These are phyloP conservation scores for Dillenia suffruticosa DNA, from an alignment of 164 flowering plant genomes.

Conservation along the genomic window DNA sequence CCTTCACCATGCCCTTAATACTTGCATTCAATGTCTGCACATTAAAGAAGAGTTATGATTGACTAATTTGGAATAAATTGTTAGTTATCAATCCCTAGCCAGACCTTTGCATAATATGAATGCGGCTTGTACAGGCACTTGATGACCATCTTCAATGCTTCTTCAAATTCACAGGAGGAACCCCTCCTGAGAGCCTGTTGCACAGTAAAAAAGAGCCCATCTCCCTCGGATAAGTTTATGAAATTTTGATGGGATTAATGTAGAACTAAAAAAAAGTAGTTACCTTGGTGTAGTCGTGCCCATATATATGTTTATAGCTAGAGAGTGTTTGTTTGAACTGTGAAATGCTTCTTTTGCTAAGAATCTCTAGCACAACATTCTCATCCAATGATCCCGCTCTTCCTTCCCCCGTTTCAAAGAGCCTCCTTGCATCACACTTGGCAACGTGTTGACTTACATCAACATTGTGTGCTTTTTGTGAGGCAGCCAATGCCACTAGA, in stretches of 20 bases:
- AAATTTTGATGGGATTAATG: too few species aligned
- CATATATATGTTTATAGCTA: conserved; percentile 64
- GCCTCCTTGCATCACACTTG: conserved; percentile 67
- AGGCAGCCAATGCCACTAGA: conserved; percentile 54
- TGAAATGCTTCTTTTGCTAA: conserved; percentile 71
- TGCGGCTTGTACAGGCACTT: conserved; percentile 58
- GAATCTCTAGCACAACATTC: conserved; percentile 53
- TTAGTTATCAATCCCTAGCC: background rate
- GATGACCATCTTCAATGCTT: conserved; percentile 40
- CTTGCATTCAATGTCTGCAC: conserved; percentile 36
- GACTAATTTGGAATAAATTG: too few species aligned
- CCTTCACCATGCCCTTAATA: conserved; percentile 35
- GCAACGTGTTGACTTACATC: conserved; percentile 61
- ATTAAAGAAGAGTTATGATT: too few species aligned
- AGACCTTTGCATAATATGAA: conserved; percentile 66
- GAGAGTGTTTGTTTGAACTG: conserved; percentile 59
- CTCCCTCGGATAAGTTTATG: too few species aligned
- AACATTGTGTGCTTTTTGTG: conserved; percentile 62
- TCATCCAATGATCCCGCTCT: conserved; percentile 46
- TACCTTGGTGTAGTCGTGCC: conserved; percentile 61
- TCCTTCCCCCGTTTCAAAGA: conserved; percentile 64
- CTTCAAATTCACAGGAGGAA: conserved; percentile 43
- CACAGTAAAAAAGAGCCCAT: background rate
- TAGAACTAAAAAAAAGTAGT: background rate
- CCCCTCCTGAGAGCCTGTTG: conserved; percentile 44